Evolutionary conservation across 1,284 basidiomycete species (phyloP).

Genomic region (Ceratobasidium sp.): DNA sequence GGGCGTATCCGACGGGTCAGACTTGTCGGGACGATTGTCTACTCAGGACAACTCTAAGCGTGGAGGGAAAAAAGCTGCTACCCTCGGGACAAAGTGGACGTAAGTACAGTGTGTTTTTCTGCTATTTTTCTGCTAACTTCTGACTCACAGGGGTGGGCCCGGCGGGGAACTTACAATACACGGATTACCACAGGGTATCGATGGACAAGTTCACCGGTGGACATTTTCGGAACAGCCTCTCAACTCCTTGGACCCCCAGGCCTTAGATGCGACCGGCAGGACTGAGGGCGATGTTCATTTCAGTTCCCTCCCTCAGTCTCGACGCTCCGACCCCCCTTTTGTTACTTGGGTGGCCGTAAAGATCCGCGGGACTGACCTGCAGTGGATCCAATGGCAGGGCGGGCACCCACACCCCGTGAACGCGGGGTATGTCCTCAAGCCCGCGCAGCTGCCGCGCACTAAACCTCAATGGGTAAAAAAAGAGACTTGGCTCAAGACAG

Average conservation of each 20-base stretch:
- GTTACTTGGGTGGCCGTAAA: neutral
- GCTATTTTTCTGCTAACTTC: neutral
- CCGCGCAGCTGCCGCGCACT: neutral
- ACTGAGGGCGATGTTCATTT: neutral
- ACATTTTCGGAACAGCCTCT: neutral
- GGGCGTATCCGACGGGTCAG: neutral
- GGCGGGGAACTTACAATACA: neutral
- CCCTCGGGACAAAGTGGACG: neutral
- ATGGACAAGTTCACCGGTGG: neutral
- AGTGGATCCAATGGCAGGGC: neutral
- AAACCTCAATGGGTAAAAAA: neutral
- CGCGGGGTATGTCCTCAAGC: constrained; percentile 4
- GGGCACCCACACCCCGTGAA: constrained; percentile 1
- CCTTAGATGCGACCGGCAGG: neutral
- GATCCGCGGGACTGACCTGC: neutral
- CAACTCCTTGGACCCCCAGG: neutral
- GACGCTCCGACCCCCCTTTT: neutral
- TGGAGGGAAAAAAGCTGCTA: neutral
- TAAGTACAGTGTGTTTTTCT: neutral
- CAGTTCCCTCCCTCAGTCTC: neutral
- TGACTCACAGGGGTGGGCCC: neutral
- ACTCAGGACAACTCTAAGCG: neutral
- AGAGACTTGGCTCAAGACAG: neutral
- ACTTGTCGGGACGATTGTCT: neutral
- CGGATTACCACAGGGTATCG: neutral